Evolutionary conservation across 352 stramenopile genomes (phyloP), one percentile per base, ranked within the genome.

Genomic region (Phytophthora megakarya): DNA sequence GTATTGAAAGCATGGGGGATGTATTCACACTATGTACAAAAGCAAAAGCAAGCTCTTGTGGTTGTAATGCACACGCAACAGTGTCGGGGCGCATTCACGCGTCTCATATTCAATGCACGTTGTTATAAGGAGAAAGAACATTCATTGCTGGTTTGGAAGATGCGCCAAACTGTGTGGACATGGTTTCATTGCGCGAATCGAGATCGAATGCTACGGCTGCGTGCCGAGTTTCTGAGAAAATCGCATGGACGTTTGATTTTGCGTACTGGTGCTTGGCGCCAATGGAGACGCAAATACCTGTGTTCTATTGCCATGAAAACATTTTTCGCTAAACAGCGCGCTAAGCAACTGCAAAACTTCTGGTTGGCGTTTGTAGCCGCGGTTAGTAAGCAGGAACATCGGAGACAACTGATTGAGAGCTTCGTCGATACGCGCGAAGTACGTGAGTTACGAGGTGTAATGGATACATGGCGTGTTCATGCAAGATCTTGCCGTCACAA

Each of bases 161-260:
- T 37, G 1, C 55, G 48, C 22, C 67, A 55, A 47, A 12, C 21
- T n/a, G 47, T 71, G 11, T 61, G 61, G 67, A 71, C 19, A n/a
- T 75, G 67, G 67, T 39, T 59, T 45, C 26, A 21, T 52, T 56
- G 39, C 13, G 67, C 67, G 12, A 32, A 65, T 38, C 43, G 37
- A 16, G 26, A 56, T 56, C 55, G 61, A 44, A 54, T 44, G 18
- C 19, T 70, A 15, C 67, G 55, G 12, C 45, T 68, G 3, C 61
- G 61, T 9, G 44, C 52, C n/a, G 50, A 39, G 10, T 65, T 72
- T 60, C 22, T 75, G 5, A 61, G 59, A 30, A 61, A 75, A 35
- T 61, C 51, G 18, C 54, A 71, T 18, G 44, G 63, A 5, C 67
- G 44, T 7, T 48, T 55, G 25, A 21, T 71, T 3, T 19, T 75